phyloP scores from a whole-genome alignment of 1,284 basidiomycete species.

The Cryptococcus sp. region DNA sequence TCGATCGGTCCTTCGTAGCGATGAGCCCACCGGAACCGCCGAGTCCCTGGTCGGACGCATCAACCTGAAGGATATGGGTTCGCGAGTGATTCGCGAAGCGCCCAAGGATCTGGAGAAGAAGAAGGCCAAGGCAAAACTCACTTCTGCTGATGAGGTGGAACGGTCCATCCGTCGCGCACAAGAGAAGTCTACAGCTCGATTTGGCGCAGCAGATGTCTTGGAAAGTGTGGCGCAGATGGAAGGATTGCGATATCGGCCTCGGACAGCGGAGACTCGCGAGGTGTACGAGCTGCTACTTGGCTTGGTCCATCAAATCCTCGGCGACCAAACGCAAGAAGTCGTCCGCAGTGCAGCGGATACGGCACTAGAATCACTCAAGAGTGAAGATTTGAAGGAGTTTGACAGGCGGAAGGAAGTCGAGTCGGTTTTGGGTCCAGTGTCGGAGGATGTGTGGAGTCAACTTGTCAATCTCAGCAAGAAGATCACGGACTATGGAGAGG shows the following conservation, averaged over 20 bases:
- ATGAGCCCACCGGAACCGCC: slow-evolving; percentile 94
- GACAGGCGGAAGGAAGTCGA: slow-evolving; percentile 97
- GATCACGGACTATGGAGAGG: slow-evolving; percentile 91
- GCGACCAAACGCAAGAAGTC: slow-evolving; percentile 94
- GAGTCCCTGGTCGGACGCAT: slow-evolving; percentile 91
- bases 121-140: slow-evolving; percentile 72
- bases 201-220: slow-evolving; percentile 73
- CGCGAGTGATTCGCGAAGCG: slow-evolving; percentile 75
- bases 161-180: slow-evolving; percentile 48
- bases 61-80: slow-evolving; percentile 90
- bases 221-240: slow-evolving; percentile 92
- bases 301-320: slow-evolving; percentile 76
- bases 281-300: slow-evolving; percentile 92
- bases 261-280: slow-evolving; percentile 90
- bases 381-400: slow-evolving; percentile 88
- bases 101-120: slow-evolving; percentile 96
- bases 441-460: slow-evolving; percentile 79
- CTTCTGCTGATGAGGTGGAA: slow-evolving; percentile 55
- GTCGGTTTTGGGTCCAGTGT: slow-evolving; percentile 65
- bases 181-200: slow-evolving; percentile 43
- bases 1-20: slow-evolving; percentile 65
- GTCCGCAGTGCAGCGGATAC: slow-evolving; percentile 92
- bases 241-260: slow-evolving; percentile 86
- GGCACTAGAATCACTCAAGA: slow-evolving; percentile 87
- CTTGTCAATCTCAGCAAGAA: slow-evolving; percentile 89